Base-by-base conservation (phyloP, 1,284 basidiomycete species). In the Gymnopus androsaceus region DNA sequence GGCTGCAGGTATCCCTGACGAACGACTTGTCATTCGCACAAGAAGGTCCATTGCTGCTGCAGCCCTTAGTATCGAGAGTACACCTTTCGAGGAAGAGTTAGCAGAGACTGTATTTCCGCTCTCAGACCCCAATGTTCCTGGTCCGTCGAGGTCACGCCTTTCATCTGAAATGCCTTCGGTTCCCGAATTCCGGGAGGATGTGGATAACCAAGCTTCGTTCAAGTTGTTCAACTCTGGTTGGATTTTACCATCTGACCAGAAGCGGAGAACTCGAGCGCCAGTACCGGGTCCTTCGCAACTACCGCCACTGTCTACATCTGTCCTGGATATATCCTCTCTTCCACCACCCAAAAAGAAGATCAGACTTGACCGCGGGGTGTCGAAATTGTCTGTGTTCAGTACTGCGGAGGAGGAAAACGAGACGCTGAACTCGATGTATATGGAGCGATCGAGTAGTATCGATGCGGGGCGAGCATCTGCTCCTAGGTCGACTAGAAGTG, bases 161-260 rank as follows among this genome's bases (percentile, higher is more conserved):
- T 31, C 33, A 12, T 4, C 12, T 11, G 48, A 50, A 14, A 38
- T 70, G 21, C 64, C 67, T 2, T 69, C 71, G 15, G 74, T 72
- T 36, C 63, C 73, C 7, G 79, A 65, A 53, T 73, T 80, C 59
- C 86, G 93, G 3, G 78, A 86, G 6, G 76, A 85, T 38, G 84
- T 97, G 21, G 89, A 88, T 64, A 78, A 80, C 44, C 79, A 82
- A 60, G 83, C 84, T 54, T 88, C 88, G 36, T 97, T 96, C 78
- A 83, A 77, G 66, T 75, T 88, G 72, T 97, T 96, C 73, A 87
- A 97, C 61, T 75, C 79, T 19, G 94, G 94, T 1, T 97, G 94
- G 94, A 92, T 96, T 15, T 72, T 96, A 15, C 91, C 93, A 8
- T 63, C 84, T 8, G 91, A 88, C 28, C 80, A 83, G 42, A 82